A percentile compares a stretch with the other conserved stretches of the same genome.
These are phyloP conservation scores for Plantago lanceolata DNA, from an alignment of 305 asterid species.

Conservation along the genomic window DNA sequence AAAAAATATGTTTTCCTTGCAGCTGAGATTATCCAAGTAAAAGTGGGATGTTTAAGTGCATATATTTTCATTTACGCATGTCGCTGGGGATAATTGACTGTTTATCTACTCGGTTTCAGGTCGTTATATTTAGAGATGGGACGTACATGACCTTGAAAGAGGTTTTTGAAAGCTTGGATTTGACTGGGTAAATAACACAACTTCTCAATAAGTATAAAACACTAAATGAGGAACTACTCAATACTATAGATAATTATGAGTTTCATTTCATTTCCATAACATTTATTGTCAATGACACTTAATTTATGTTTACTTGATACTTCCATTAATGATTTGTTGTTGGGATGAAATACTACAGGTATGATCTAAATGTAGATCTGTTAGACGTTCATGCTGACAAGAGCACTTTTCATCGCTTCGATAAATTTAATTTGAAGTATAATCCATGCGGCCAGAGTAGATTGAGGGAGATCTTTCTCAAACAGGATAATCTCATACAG, in stretches of 20 bases:
- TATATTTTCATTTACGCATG: slow-evolving; percentile 4
- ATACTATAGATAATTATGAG: slow-evolving; percentile 19
- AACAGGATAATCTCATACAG: slow-evolving; percentile 98
- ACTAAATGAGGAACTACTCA: not conserved
- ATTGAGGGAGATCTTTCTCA: slow-evolving; percentile 86
- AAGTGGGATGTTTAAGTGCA: not conserved
- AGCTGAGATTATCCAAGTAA: slow-evolving; percentile 12
- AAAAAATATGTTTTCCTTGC: slow-evolving; percentile 8
- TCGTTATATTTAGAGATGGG: slow-evolving; percentile 83
- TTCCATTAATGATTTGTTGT: too few relatives aligned
- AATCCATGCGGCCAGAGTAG: slow-evolving; percentile 99
- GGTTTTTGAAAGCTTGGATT: slow-evolving; percentile 97
- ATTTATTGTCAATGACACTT: slow-evolving; percentile 21
- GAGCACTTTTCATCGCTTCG: slow-evolving; percentile 98
- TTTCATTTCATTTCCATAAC: not conserved
- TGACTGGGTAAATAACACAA: slow-evolving; percentile 62
- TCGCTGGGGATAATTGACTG: slow-evolving; percentile 4
- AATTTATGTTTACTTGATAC: too few relatives aligned
- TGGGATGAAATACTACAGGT: too few relatives aligned
- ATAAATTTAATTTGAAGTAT: slow-evolving; percentile 94
- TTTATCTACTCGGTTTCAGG: slow-evolving; percentile 40
- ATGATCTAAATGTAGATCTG: slow-evolving; percentile 88
- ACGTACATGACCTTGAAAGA: slow-evolving; percentile 85
- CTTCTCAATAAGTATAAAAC: slow-evolving; percentile 6
- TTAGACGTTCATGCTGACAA: slow-evolving; percentile 98